Percentiles rank a stretch among this genome's conserved stretches.
phyloP scores from a whole-genome alignment of 805 yeast species.

The Candida peoriensis region DNA sequence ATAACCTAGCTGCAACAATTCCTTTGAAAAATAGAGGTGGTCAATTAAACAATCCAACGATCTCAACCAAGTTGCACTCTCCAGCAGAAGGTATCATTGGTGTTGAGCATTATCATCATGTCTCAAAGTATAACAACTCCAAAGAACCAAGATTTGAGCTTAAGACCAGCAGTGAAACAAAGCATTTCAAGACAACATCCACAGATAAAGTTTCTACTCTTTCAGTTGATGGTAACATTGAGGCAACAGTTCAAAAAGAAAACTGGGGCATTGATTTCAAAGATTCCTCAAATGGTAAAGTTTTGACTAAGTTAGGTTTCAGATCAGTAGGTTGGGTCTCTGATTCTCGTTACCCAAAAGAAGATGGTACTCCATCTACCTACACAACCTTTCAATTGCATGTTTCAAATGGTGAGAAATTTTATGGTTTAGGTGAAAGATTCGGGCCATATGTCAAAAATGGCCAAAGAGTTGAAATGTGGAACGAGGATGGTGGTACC shows the following conservation, averaged over 20 bases:
- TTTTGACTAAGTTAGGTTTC: constrained; percentile 19
- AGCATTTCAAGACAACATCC: constrained; percentile 4
- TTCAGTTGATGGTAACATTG: constrained; percentile 8
- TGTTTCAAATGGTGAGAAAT: constrained; percentile 20
- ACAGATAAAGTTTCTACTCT: constrained; percentile 7
- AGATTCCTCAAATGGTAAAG: constrained; percentile 8
- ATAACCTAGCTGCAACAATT: constrained; percentile 12
- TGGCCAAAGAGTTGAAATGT: constrained; percentile 21
- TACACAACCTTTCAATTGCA: constrained; percentile 18
- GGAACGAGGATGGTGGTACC: constrained; percentile 23
- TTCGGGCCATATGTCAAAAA: constrained; percentile 21
- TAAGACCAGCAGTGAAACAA: constrained; percentile 2
- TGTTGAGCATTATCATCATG: constrained; percentile 20
- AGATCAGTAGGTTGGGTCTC: constrained; percentile 20
- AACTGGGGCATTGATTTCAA: constrained; percentile 17
- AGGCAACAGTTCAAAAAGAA: constrained; percentile 12
- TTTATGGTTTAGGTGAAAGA: constrained; percentile 21
- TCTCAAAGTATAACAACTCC: constrained; percentile 13
- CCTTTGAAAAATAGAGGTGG: constrained; percentile 12
- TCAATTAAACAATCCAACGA: constrained; percentile 18
- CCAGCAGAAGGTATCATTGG: constrained; percentile 16
- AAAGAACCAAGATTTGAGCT: constrained; percentile 16
- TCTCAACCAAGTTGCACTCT: constrained; percentile 15
- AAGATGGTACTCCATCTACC: constrained; percentile 7
- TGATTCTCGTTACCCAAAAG: constrained; percentile 11